Percentiles rank a stretch among this genome's conserved stretches.
Evolutionary conservation across 768 basidiomycete species (phyloP).

Genomic region (Naematelia encephala): DNA sequence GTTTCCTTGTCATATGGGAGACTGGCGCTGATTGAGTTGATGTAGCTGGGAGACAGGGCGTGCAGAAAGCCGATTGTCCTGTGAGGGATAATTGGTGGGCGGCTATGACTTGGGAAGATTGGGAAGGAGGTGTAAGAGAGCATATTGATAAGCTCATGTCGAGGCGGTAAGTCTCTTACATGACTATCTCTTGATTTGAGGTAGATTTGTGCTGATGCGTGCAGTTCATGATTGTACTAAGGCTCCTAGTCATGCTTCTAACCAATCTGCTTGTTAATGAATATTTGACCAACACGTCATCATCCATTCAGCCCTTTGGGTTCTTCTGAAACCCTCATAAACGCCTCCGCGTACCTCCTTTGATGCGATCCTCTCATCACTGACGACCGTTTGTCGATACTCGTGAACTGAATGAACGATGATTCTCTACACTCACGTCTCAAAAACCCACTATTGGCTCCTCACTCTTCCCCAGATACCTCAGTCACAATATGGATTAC

Average conservation of each 20-base stretch:
- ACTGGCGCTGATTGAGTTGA: neutral
- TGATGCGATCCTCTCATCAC: neutral
- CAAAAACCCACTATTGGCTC: neutral
- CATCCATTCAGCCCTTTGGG: neutral
- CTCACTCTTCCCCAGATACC: neutral
- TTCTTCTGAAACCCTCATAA: neutral
- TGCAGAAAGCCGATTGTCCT: neutral
- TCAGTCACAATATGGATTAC: neutral
- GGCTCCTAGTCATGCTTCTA: too few species aligned
- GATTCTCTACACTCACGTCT: neutral
- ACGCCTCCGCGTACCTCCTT: neutral
- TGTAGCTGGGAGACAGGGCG: neutral
- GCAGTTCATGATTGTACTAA: neutral
- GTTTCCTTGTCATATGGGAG: too few species aligned
- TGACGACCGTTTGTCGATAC: neutral
- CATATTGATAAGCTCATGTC: conserved; percentile 40
- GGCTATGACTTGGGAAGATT: conserved; percentile 43
- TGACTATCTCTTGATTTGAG: neutral
- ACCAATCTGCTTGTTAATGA: too few species aligned
- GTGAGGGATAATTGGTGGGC: conserved; percentile 32
- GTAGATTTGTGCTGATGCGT: neutral
- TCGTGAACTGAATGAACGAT: too few species aligned
- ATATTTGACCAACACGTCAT: too few species aligned
- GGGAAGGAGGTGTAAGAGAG: conserved; percentile 40
- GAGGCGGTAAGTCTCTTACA: neutral